Percentiles rank a stretch among this genome's conserved stretches.
Conservation (phyloP, 1,284 basidiomycete genomes). For the Fomitopsis betulina region DNA sequence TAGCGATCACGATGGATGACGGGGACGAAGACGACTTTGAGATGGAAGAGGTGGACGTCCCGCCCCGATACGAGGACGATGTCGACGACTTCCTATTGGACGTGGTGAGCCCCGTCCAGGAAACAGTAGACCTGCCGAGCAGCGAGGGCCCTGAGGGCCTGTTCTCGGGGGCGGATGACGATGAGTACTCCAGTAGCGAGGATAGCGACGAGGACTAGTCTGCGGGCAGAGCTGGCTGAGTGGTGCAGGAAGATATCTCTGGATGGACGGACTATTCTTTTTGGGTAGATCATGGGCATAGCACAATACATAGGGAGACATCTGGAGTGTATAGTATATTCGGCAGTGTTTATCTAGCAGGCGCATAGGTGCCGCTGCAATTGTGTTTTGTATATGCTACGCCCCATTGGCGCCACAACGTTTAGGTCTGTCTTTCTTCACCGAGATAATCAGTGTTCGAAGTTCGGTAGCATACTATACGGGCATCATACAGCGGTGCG, state of each 20-base stretch:
- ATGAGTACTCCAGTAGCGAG: slow-evolving; percentile 60
- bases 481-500: too few relatives aligned
- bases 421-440: too few relatives aligned
- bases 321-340: too few relatives aligned
- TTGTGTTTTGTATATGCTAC: too few relatives aligned
- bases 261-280: background rate
- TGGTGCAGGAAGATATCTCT: background rate
- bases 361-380: too few relatives aligned
- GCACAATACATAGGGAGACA: too few relatives aligned
- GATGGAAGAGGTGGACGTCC: slow-evolving; percentile 28
- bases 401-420: too few relatives aligned
- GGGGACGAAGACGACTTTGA: slow-evolving; percentile 31
- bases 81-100: slow-evolving; percentile 23
- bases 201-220: slow-evolving; percentile 63
- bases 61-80: slow-evolving; percentile 26
- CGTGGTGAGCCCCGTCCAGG: slow-evolving; percentile 38
- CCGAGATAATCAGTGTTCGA: too few relatives aligned
- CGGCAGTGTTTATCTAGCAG: too few relatives aligned
- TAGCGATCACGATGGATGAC: background rate
- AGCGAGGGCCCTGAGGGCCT: background rate
- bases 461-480: too few relatives aligned
- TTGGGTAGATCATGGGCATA: background rate
- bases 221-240: background rate
- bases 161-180: slow-evolving; percentile 35
- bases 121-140: slow-evolving; percentile 32